Percentiles rank a stretch among this genome's conserved stretches.
Evolutionary conservation across 2,329 filamentous ascomycete genomes (phyloP).

Genomic region (Paracoccidioides brasiliensis): DNA sequence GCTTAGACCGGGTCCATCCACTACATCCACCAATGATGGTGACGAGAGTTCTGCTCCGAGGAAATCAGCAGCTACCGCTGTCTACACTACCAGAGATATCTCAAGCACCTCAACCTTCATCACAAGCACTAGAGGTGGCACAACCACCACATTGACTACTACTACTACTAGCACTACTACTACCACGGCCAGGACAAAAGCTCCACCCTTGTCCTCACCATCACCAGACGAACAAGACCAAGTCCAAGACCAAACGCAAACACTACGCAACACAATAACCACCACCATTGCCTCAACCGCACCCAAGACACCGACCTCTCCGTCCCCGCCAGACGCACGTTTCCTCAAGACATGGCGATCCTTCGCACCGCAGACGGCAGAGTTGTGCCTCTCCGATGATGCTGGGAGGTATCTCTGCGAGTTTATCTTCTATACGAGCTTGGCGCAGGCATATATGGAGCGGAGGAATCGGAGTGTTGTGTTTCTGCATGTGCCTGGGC

Average conservation of each 20-base stretch:
- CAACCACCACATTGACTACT: not conserved
- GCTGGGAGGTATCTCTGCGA: slow-evolving; percentile 64
- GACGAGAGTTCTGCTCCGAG: not conserved
- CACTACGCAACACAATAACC: not conserved
- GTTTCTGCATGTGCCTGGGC: slow-evolving; percentile 61
- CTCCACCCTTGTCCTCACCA: not conserved
- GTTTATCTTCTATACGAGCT: slow-evolving; percentile 61
- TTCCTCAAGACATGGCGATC: slow-evolving; percentile 26
- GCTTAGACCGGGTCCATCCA: slow-evolving; percentile 37
- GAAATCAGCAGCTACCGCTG: not conserved
- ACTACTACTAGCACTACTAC: not conserved
- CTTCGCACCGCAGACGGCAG: slow-evolving; percentile 19
- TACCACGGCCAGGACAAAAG: not conserved
- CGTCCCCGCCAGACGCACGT: slow-evolving; percentile 21
- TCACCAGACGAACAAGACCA: not conserved
- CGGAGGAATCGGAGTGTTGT: slow-evolving; percentile 37
- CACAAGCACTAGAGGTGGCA: not conserved
- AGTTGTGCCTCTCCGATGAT: slow-evolving; percentile 50
- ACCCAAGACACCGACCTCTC: slow-evolving; percentile 1
- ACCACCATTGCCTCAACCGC: not conserved
- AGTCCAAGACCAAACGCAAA: not conserved
- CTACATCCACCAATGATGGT: not conserved
- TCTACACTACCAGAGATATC: not conserved
- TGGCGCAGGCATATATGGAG: slow-evolving; percentile 34
- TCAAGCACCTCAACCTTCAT: not conserved